These are phyloP conservation scores for Calonectria pteridis DNA, from an alignment of 2,329 filamentous ascomycete genomes.

Conservation along the genomic window DNA sequence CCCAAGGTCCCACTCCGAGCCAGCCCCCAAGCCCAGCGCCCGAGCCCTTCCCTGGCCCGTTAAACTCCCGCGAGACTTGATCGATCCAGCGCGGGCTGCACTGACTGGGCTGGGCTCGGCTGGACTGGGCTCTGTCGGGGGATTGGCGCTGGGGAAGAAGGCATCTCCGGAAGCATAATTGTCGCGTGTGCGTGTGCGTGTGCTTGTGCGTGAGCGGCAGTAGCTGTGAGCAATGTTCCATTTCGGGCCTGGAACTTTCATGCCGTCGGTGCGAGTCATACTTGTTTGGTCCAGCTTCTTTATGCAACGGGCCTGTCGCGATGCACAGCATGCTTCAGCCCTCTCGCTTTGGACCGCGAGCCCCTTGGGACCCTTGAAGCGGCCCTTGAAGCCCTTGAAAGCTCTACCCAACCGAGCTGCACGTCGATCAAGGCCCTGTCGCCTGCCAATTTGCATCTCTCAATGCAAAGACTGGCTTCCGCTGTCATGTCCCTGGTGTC, in stretches of 20 bases:
- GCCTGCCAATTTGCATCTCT: constrained; percentile 2
- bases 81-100: constrained; percentile 10
- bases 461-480: constrained; percentile 1
- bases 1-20: constrained; percentile 1
- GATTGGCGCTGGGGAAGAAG: background rate
- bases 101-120: background rate
- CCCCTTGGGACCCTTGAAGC: background rate
- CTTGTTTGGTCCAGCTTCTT: background rate
- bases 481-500: background rate
- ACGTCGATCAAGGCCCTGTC: constrained; percentile 8
- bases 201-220: background rate
- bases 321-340: background rate
- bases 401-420: background rate
- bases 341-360: background rate
- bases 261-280: constrained; percentile 4
- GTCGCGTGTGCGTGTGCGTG: background rate
- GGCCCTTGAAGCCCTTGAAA: background rate
- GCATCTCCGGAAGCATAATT: constrained; percentile 4
- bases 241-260: constrained; percentile 9
- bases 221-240: background rate
- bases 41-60: constrained; percentile 9
- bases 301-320: background rate
- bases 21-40: constrained; percentile 10
- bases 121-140: background rate
- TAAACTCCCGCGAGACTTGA: constrained; percentile 10